Evolutionary conservation across 1,139 yeast species (phyloP).

Genomic region (Magnusiomyces clavatus): DNA sequence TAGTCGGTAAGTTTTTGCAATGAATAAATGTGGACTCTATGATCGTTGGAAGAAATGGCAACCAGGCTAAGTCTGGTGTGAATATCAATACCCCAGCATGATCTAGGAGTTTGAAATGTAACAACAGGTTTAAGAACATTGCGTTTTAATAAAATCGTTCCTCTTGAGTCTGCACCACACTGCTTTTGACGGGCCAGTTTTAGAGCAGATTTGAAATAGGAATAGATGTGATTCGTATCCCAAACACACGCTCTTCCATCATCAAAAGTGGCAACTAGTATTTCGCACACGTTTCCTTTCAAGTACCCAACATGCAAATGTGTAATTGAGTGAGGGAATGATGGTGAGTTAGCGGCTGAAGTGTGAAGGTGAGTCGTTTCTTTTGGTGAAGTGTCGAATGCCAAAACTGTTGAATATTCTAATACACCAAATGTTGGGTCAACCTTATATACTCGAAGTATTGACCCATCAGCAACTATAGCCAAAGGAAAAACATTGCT

Average conservation of each 20-base stretch:
- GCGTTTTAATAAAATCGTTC: background rate
- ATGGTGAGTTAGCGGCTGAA: conserved; percentile 24
- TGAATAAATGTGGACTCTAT: conserved; percentile 39
- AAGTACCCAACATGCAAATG: conserved; percentile 31
- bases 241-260: conserved; percentile 49
- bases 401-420: conserved; percentile 12
- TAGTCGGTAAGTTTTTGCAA: conserved; percentile 15
- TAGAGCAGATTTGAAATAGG: background rate
- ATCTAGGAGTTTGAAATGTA: conserved; percentile 24
- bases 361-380: conserved; percentile 17
- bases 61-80: conserved; percentile 36
- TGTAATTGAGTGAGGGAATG: conserved; percentile 50
- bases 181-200: background rate
- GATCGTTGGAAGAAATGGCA: conserved; percentile 53
- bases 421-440: conserved; percentile 18
- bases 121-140: background rate
- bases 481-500: conserved; percentile 16
- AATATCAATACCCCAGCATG: conserved; percentile 62
- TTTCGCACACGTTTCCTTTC: conserved; percentile 27
- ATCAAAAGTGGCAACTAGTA: conserved; percentile 46
- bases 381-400: conserved; percentile 18
- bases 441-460: conserved; percentile 17
- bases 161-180: conserved; percentile 1
- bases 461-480: conserved; percentile 20
- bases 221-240: conserved; percentile 27